Conservation (phyloP, 2,329 filamentous ascomycete genomes). For the Aspergillus pseudoterreus region DNA sequence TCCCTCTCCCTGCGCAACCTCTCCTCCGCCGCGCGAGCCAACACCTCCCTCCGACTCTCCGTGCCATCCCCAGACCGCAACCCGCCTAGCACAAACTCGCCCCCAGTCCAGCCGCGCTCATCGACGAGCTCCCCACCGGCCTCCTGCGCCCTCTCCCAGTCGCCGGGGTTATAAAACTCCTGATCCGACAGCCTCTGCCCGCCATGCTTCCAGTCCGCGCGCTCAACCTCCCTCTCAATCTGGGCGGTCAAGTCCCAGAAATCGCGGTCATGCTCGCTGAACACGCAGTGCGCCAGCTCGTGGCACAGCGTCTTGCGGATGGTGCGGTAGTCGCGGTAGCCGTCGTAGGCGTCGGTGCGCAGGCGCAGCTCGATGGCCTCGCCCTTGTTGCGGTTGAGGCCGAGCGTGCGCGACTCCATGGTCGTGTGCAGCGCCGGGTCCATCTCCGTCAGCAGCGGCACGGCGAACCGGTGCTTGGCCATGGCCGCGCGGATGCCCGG, state of each 20-base stretch:
- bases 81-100: constrained; percentile 69
- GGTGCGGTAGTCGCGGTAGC: constrained; percentile 87
- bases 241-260: constrained; percentile 88
- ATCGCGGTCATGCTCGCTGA: constrained; percentile 73
- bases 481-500: constrained; percentile 81
- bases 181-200: constrained; percentile 60
- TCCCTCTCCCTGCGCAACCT: constrained; percentile 52
- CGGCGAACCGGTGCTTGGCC: constrained; percentile 77
- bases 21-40: constrained; percentile 72
- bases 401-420: constrained; percentile 76
- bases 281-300: constrained; percentile 90
- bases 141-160: constrained; percentile 46
- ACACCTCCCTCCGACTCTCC: constrained; percentile 68
- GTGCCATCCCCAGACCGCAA: constrained; percentile 37
- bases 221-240: constrained; percentile 83
- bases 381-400: constrained; percentile 81
- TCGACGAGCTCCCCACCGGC: constrained; percentile 58
- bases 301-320: constrained; percentile 92
- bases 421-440: constrained; percentile 80
- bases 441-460: constrained; percentile 91
- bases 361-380: constrained; percentile 87
- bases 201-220: constrained; percentile 70
- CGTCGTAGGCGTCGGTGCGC: constrained; percentile 90
- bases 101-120: constrained; percentile 73
- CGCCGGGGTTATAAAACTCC: constrained; percentile 58